Base-by-base conservation (phyloP, 2,329 filamentous ascomycete genomes). In the Capronia coronata region DNA sequence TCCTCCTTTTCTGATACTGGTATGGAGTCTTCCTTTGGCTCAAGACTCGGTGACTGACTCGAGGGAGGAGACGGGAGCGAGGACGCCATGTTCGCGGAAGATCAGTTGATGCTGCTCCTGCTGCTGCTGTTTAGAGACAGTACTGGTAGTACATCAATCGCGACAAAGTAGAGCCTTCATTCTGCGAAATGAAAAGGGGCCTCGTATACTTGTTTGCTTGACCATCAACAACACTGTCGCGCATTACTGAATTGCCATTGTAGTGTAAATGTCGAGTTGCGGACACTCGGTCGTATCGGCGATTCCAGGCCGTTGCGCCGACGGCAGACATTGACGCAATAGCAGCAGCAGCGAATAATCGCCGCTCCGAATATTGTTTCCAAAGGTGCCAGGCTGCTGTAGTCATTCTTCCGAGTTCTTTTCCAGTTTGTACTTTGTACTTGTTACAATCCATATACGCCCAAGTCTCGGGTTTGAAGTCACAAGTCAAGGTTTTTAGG, bases 61-160 rank as follows among this genome's bases (percentile, higher is more conserved):
- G 27, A 39, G 16, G 58, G 50, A 19, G 43, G 21, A 10, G 57
- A 52, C 10, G 55, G 40, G 55, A 59, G 11, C 49, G 51, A 37
- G 1, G 34, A 1, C 2, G 34, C 34, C 34, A 37, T 37, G 3
- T 1, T 18, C 7, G 18, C 7, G 14, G n/a, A 5, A n/a, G 30
- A 8, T 2, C n/a, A 34, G 10, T 5, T 34, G 10, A n/a, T n/a
- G 30, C 10, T 5, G 30, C 5, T 34, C 6, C 34, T 37, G 14
- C 34, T 8, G 13, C 14, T 19, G 16, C 34, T 8, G 5, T 37
- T 47, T 21, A 51, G 10, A 43, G 37, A 13, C 10, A 39, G 8
- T 23, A 23, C 25, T 51, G 43, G 22, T 47, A 43, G 16, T 32
- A 47, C 3, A 51, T 43, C 21, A 47, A 32, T 25, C 40, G 43